Percentiles rank a stretch among this genome's conserved stretches.
Conservation (phyloP, 805 yeast species). For the Komagataella pastoris region DNA sequence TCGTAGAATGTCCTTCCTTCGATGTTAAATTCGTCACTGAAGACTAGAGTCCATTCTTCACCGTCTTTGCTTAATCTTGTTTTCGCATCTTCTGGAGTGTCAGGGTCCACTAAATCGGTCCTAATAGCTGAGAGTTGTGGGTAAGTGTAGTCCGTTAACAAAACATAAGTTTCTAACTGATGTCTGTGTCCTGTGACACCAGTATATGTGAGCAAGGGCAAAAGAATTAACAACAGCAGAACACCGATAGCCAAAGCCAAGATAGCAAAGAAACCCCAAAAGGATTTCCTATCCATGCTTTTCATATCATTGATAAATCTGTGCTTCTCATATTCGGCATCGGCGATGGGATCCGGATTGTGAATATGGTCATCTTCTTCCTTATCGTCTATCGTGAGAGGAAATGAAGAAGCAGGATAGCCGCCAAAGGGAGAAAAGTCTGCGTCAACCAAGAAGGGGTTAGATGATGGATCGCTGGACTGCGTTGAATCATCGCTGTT, state of each 20-base stretch:
- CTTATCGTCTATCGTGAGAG: slow-evolving; percentile 81
- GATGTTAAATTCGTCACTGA: slow-evolving; percentile 82
- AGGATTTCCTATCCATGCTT: slow-evolving; percentile 48
- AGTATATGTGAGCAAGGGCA: slow-evolving; percentile 77
- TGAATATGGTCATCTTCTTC: slow-evolving; percentile 93
- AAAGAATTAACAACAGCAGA: slow-evolving; percentile 54
- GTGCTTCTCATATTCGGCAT: slow-evolving; percentile 71
- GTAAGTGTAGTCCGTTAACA: slow-evolving; percentile 42
- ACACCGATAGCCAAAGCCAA: slow-evolving; percentile 45
- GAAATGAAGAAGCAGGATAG: slow-evolving; percentile 87
- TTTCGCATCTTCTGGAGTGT: slow-evolving; percentile 39
- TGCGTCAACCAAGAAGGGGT: slow-evolving; percentile 36
- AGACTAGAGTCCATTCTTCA: slow-evolving; percentile 60
- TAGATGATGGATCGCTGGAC: slow-evolving; percentile 4
- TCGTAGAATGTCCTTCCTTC: slow-evolving; percentile 85
- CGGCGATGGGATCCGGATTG: slow-evolving; percentile 91
- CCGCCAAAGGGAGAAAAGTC: slow-evolving; percentile 93
- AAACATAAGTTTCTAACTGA: slow-evolving; percentile 18
- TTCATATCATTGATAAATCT: slow-evolving; percentile 53
- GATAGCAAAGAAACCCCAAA: slow-evolving; percentile 51
- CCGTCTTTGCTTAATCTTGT: slow-evolving; percentile 48
- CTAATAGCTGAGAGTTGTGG: slow-evolving; percentile 47
- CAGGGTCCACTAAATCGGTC: slow-evolving; percentile 51
- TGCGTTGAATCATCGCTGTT: slow-evolving; percentile 1
- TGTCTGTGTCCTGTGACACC: slow-evolving; percentile 32